phyloP scores from a whole-genome alignment of 768 basidiomycete species.

The Hericium rajendrae region DNA sequence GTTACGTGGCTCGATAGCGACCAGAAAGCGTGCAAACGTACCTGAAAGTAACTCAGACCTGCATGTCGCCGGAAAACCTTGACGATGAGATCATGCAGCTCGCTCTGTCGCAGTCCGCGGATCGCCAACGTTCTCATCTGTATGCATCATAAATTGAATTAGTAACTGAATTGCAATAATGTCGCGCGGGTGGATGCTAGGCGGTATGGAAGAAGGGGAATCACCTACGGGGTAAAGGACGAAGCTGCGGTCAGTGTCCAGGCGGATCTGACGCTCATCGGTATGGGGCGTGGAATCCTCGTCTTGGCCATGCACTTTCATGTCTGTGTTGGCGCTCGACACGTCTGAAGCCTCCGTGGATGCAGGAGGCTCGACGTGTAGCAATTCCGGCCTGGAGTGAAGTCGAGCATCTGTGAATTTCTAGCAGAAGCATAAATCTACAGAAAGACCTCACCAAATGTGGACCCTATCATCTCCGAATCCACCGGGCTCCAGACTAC shows the following conservation, averaged over 20 bases:
- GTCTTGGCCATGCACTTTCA: not conserved
- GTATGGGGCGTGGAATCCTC: slow-evolving; percentile 30
- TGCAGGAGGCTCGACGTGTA: slow-evolving; percentile 20
- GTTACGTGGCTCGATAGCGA: not conserved
- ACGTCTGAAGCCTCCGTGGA: not conserved
- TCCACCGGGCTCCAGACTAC: slow-evolving; percentile 50
- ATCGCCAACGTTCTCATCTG: slow-evolving; percentile 20
- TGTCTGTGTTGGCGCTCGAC: not conserved
- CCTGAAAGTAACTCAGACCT: slow-evolving; percentile 78
- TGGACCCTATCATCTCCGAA: slow-evolving; percentile 46
- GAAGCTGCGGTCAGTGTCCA: slow-evolving; percentile 91
- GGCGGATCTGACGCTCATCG: slow-evolving; percentile 80
- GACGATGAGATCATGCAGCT: slow-evolving; percentile 66
- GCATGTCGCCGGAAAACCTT: slow-evolving; percentile 65
- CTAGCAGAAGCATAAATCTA: slow-evolving; percentile 2
- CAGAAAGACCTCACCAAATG: slow-evolving; percentile 41
- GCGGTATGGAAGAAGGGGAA: not conserved
- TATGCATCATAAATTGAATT: not conserved
- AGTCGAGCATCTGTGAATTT: slow-evolving; percentile 19
- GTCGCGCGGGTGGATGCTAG: too few relatives aligned
- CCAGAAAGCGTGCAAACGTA: slow-evolving; percentile 13
- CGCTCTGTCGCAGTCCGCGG: slow-evolving; percentile 51
- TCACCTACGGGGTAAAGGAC: slow-evolving; percentile 81
- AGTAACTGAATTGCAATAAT: too few relatives aligned
- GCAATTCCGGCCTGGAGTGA: slow-evolving; percentile 27